phyloP scores from a whole-genome alignment of 495 filamentous ascomycete genomes.

The Polyplosphaeria fusca region DNA sequence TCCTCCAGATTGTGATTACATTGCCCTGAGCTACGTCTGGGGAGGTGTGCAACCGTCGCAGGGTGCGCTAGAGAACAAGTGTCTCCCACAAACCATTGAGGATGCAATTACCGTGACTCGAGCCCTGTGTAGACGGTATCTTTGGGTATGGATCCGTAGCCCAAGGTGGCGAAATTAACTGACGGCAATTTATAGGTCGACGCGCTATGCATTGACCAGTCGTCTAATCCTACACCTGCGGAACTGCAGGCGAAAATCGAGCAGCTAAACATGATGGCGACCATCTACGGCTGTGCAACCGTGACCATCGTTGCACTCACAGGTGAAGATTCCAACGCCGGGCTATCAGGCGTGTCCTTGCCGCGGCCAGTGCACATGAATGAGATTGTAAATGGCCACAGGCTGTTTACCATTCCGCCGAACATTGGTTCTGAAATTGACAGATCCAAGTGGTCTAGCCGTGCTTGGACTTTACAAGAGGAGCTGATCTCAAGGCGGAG shows the following conservation, averaged over 20 bases:
- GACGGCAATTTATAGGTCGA: neutral
- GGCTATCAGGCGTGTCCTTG: neutral
- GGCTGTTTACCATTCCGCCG: neutral
- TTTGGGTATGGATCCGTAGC: too few species aligned
- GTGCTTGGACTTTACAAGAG: too few species aligned
- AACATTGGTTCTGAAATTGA: too few species aligned
- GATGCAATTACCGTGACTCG: too few species aligned
- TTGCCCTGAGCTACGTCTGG: too few species aligned
- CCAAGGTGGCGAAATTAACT: neutral
- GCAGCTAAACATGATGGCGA: neutral
- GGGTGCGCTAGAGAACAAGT: too few species aligned
- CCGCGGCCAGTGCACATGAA: neutral
- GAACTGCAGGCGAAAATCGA: neutral
- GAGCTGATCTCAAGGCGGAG: too few species aligned
- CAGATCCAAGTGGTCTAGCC: too few species aligned
- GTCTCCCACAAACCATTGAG: too few species aligned
- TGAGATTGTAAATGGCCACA: neutral
- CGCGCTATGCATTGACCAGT: neutral
- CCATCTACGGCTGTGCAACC: neutral
- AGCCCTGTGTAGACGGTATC: too few species aligned
- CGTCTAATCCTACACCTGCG: neutral
- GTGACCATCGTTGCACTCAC: neutral
- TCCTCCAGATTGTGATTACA: too few species aligned
- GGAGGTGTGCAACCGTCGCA: too few species aligned
- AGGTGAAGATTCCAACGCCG: neutral